Percentiles rank a stretch among this genome's conserved stretches.
phyloP scores from a whole-genome alignment of 2,329 filamentous ascomycete species.

The Emergomyces africanus region DNA sequence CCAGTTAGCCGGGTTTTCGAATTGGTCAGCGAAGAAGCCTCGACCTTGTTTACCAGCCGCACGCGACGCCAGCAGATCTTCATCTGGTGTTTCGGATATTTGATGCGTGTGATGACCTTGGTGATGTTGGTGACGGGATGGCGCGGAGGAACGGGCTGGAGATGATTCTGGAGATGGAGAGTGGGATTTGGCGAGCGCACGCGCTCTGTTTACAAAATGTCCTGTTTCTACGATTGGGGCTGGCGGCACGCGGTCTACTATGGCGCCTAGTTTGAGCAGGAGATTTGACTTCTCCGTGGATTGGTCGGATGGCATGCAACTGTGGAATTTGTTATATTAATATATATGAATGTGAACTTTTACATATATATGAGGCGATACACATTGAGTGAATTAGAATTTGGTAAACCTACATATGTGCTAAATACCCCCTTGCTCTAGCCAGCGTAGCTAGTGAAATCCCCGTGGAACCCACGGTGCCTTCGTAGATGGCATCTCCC shows the following conservation, averaged over 20 bases:
- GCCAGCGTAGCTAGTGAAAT: constrained; percentile 88
- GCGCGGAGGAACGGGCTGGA: constrained; percentile 5
- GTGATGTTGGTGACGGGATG: background rate
- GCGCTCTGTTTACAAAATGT: constrained; percentile 90
- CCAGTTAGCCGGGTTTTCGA: constrained; percentile 85
- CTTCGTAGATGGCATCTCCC: constrained; percentile 94
- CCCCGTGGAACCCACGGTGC: constrained; percentile 89
- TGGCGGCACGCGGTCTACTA: constrained; percentile 81
- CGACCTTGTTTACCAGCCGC: constrained; percentile 44
- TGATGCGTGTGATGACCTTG: background rate
- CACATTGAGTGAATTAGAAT: background rate
- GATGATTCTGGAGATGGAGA: constrained; percentile 30
- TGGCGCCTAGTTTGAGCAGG: constrained; percentile 75
- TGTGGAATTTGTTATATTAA: constrained; percentile 13
- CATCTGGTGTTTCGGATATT: constrained; percentile 11
- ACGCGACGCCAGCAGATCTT: constrained; percentile 5
- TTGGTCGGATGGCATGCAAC: constrained; percentile 91
- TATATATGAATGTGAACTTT: background rate
- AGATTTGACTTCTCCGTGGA: constrained; percentile 79
- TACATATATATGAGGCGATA: background rate
- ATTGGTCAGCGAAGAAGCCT: constrained; percentile 93
- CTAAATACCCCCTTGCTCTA: constrained; percentile 75
- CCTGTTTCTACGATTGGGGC: constrained; percentile 86
- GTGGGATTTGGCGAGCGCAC: constrained; percentile 62
- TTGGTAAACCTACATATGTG: constrained; percentile 56